Evolutionary conservation across 2,329 filamentous ascomycete species (phyloP).

Genomic region (Fusarium ramigenum): DNA sequence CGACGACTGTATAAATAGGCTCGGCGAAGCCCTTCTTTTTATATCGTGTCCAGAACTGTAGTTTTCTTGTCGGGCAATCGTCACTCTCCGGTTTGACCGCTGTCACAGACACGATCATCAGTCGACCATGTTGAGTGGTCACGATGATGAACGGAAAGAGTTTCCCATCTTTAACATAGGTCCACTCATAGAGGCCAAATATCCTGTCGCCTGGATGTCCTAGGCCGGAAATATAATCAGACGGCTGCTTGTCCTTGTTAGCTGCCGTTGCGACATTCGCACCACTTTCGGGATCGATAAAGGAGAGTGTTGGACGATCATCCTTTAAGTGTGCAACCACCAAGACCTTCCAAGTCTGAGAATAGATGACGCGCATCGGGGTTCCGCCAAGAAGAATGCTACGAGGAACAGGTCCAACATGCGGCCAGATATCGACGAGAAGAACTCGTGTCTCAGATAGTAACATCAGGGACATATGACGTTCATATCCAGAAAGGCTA

Average conservation of each 20-base stretch:
- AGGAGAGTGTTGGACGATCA: constrained; percentile 60
- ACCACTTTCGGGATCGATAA: constrained; percentile 66
- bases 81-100: constrained; percentile 18
- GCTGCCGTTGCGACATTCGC: constrained; percentile 58
- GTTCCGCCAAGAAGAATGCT: constrained; percentile 58
- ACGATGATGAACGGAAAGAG: constrained; percentile 72
- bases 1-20: constrained; percentile 65
- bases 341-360: constrained; percentile 60
- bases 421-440: constrained; percentile 61
- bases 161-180: constrained; percentile 64
- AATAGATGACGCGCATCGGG: constrained; percentile 64
- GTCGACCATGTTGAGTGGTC: constrained; percentile 61
- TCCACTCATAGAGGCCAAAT: constrained; percentile 71
- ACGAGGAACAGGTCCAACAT: constrained; percentile 59
- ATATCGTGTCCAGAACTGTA: constrained; percentile 65
- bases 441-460: constrained; percentile 61
- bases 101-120: constrained; percentile 65
- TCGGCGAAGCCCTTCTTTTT: constrained; percentile 56
- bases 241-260: constrained; percentile 52
- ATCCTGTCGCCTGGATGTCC: constrained; percentile 67
- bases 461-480: constrained; percentile 58
- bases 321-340: constrained; percentile 61
- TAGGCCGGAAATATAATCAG: constrained; percentile 64
- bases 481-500: constrained; percentile 50
- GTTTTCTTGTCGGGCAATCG: constrained; percentile 23